Percentiles rank a stretch among this genome's conserved stretches.
phyloP scores from a whole-genome alignment of 148 eudicot genomes.

The Vaccinium myrtillus region DNA sequence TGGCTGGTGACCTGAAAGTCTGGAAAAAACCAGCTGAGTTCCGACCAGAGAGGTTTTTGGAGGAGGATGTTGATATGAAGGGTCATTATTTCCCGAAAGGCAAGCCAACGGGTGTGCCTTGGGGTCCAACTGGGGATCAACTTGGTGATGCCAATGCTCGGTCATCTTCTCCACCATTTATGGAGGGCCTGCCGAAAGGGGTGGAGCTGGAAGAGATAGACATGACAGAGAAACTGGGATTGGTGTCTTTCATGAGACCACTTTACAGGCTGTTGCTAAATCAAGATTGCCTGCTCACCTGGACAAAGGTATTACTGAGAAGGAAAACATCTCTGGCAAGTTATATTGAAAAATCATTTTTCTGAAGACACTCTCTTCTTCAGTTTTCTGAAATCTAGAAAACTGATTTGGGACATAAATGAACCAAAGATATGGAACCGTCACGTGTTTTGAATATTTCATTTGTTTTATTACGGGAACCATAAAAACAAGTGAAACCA shows the following conservation, averaged over 20 bases:
- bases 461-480: too few relatives aligned
- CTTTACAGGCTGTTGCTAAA: constrained; percentile 47
- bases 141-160: constrained; percentile 76
- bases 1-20: constrained; percentile 62
- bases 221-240: constrained; percentile 64
- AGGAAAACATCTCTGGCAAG: too few relatives aligned
- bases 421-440: too few relatives aligned
- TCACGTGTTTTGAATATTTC: too few relatives aligned
- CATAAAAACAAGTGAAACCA: too few relatives aligned
- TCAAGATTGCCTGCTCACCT: constrained; percentile 63
- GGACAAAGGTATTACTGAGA: constrained; percentile 55
- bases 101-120: constrained; percentile 76
- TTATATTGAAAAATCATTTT: too few relatives aligned
- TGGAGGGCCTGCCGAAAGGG: constrained; percentile 49
- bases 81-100: constrained; percentile 49
- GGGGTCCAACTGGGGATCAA: constrained; percentile 78
- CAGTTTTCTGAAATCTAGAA: too few relatives aligned
- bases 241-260: constrained; percentile 78
- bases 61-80: constrained; percentile 76
- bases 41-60: constrained; percentile 66
- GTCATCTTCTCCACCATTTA: constrained; percentile 77
- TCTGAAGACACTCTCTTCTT: too few relatives aligned
- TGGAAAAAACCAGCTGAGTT: constrained; percentile 62
- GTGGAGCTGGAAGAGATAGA: constrained; percentile 62
- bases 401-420: too few relatives aligned